A percentile compares a stretch with the other conserved stretches of the same genome.
phyloP scores from a whole-genome alignment of 371 early-diverging fungal genomes.

The Batkoa obscura region DNA sequence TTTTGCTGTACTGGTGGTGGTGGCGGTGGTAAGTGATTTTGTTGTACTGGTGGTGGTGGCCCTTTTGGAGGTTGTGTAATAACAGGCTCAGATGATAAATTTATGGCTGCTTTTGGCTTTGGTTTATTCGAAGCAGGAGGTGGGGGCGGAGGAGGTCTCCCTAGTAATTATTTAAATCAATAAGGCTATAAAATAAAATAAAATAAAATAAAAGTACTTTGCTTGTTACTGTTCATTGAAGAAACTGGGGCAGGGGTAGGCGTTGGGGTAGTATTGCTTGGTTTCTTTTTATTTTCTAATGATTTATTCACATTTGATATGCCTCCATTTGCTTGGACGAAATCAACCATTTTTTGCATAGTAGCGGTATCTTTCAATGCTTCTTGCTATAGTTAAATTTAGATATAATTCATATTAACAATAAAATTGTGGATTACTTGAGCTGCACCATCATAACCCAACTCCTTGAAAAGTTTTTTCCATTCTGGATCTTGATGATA shows the following conservation, averaged over 20 bases:
- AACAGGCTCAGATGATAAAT: conserved; percentile 11
- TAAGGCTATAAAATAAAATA: no score
- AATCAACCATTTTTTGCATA: conserved; percentile 13
- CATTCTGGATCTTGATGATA: conserved; percentile 62
- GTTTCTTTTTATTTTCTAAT: background rate
- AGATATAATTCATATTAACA: conserved; percentile 17
- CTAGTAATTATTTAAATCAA: background rate
- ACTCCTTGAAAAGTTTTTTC: conserved; percentile 46
- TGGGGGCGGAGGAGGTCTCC: conserved; percentile 10
- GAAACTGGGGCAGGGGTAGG: background rate
- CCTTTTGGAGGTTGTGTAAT: conserved; percentile 9
- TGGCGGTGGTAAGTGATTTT: conserved; percentile 14
- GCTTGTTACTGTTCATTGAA: background rate
- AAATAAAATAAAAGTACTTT: conserved; percentile 12
- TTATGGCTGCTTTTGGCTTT: conserved; percentile 11
- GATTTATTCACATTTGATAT: conserved; percentile 15
- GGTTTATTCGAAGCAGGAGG: conserved; percentile 11
- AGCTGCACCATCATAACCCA: conserved; percentile 61
- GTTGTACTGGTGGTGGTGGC: conserved; percentile 19
- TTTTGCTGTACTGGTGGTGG: conserved; percentile 15
- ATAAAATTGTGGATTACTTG: conserved; percentile 32
- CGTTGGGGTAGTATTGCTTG: no score
- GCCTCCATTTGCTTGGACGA: conserved; percentile 1
- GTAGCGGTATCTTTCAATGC: conserved; percentile 30
- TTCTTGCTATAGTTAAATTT: conserved; percentile 22